Conservation (phyloP, 805 yeast species). For the Monosporozyma solicola region DNA sequence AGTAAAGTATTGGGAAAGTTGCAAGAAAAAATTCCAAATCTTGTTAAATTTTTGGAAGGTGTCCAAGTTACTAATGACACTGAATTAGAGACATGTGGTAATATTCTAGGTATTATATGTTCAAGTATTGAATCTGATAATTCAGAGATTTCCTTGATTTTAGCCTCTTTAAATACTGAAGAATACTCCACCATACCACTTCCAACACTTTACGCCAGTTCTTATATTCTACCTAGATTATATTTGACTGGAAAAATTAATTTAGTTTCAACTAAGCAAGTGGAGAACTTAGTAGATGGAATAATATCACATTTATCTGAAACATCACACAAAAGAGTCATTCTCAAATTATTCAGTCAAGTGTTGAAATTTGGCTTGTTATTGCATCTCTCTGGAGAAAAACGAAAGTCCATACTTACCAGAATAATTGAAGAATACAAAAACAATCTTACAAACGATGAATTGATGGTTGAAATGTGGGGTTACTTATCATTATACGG, state of each 20-base stretch:
- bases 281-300: constrained; percentile 1
- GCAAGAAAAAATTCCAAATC: constrained; percentile 10
- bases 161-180: neutral
- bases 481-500: constrained; percentile 43
- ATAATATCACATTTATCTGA: neutral
- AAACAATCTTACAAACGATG: constrained; percentile 46
- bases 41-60: constrained; percentile 20
- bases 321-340: constrained; percentile 1
- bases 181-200: constrained; percentile 1
- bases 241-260: constrained; percentile 3
- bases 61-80: constrained; percentile 13
- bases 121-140: constrained; percentile 2
- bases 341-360: constrained; percentile 22
- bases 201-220: constrained; percentile 5
- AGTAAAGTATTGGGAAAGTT: constrained; percentile 5
- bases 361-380: constrained; percentile 34
- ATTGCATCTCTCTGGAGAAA: constrained; percentile 8
- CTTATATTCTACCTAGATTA: constrained; percentile 20
- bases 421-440: constrained; percentile 26
- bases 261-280: neutral
- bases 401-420: constrained; percentile 15
- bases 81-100: constrained; percentile 33
- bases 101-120: constrained; percentile 39
- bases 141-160: constrained; percentile 3
- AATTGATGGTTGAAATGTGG: constrained; percentile 47